These are phyloP conservation scores for Phytophthora nicotianae DNA, from an alignment of 352 stramenopile species.

Conservation along the genomic window DNA sequence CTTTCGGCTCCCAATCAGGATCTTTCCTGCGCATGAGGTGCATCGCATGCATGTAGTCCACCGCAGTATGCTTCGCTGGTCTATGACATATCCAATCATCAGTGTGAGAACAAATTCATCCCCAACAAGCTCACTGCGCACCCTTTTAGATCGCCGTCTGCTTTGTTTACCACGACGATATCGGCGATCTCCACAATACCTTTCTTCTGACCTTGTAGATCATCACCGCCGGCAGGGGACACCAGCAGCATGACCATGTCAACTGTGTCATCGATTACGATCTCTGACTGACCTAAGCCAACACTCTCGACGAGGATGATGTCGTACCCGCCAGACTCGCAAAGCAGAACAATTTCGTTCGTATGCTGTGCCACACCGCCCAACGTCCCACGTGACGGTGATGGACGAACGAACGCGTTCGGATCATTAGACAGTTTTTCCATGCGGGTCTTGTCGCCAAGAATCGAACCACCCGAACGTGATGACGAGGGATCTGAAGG, in stretches of 20 bases:
- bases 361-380: constrained; percentile 78
- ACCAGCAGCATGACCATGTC: constrained; percentile 97
- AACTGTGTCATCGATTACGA: constrained; percentile 96
- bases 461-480: constrained; percentile 94
- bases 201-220: constrained; percentile 98
- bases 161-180: constrained; percentile 98
- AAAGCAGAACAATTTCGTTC: constrained; percentile 95
- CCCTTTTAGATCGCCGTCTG: constrained; percentile 89
- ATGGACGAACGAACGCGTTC: constrained; percentile 93
- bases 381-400: constrained; percentile 86
- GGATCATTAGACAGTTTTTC: constrained; percentile 91
- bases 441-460: constrained; percentile 99
- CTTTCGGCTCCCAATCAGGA: constrained; percentile 79
- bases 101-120: not conserved
- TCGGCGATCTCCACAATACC: constrained; percentile 98
- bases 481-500: constrained; percentile 93
- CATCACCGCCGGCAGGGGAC: constrained; percentile 95
- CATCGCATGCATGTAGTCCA: constrained; percentile 85
- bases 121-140: constrained; percentile 16
- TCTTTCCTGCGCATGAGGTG: constrained; percentile 85
- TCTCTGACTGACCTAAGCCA: constrained; percentile 96
- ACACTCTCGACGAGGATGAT: constrained; percentile 98
- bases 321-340: constrained; percentile 93
- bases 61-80: constrained; percentile 69
- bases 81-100: constrained; percentile 28